Percentiles rank a stretch among this genome's conserved stretches.
phyloP scores from a whole-genome alignment of 208 protist species.

The Novymonas esmeraldas region DNA sequence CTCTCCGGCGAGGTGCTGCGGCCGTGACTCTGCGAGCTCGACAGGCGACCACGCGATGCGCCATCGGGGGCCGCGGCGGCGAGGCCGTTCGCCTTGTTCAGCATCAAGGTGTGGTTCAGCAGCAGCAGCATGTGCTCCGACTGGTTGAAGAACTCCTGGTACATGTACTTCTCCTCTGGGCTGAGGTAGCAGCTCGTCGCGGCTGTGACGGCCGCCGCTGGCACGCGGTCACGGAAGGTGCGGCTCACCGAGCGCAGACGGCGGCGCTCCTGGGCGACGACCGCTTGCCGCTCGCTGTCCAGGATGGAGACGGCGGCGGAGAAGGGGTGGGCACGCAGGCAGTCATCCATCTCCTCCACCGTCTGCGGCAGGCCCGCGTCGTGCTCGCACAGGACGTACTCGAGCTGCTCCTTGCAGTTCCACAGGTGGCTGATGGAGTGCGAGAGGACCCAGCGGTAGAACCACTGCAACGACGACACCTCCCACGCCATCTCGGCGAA shows the following conservation, averaged over 20 bases:
- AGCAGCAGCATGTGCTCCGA: conserved; percentile 77
- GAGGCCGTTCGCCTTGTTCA: conserved; percentile 34
- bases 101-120: conserved; percentile 58
- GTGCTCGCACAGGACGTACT: conserved; percentile 76
- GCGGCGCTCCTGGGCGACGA: conserved; percentile 71
- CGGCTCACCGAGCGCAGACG: conserved; percentile 72
- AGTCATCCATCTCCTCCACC: conserved; percentile 56
- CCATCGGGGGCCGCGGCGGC: neutral
- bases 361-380: conserved; percentile 41
- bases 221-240: conserved; percentile 65
- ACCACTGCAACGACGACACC: conserved; percentile 79
- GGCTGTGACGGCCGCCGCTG: conserved; percentile 49
- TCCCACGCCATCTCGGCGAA: conserved; percentile 75
- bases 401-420: conserved; percentile 74
- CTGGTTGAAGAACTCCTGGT: conserved; percentile 88
- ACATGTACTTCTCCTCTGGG: conserved; percentile 83
- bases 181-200: conserved; percentile 77
- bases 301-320: conserved; percentile 60
- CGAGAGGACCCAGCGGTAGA: conserved; percentile 83
- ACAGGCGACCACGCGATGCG: neutral
- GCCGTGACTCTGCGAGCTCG: conserved; percentile 5
- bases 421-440: conserved; percentile 77
- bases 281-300: conserved; percentile 65
- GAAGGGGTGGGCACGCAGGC: conserved; percentile 51
- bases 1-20: conserved; percentile 6